A percentile compares a stretch with the other conserved stretches of the same genome.
These are phyloP conservation scores for Euphorbia tirucalli DNA, from an alignment of 345 rosid genomes.

Conservation along the genomic window DNA sequence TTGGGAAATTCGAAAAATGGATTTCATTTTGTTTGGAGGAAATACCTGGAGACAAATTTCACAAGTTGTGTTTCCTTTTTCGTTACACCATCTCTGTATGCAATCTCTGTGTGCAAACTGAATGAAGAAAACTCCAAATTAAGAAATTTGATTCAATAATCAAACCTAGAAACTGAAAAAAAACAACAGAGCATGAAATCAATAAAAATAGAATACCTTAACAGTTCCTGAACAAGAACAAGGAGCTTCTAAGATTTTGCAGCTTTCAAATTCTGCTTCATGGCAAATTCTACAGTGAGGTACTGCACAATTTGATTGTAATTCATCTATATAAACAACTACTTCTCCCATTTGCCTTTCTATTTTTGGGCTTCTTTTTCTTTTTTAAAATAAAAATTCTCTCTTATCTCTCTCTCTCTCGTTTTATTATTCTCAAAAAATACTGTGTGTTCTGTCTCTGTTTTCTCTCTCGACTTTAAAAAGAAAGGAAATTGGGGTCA, in stretches of 20 bases:
- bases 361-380: no score
- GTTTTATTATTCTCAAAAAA: slow-evolving; percentile 7
- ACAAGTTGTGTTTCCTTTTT: slow-evolving; percentile 89
- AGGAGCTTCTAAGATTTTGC: slow-evolving; percentile 73
- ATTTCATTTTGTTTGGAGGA: no score
- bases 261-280: slow-evolving; percentile 70
- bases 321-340: slow-evolving; percentile 48
- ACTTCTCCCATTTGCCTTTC: slow-evolving; percentile 55
- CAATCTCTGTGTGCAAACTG: slow-evolving; percentile 91
- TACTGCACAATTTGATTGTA: slow-evolving; percentile 28
- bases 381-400: background rate
- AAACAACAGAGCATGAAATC: background rate
- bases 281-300: slow-evolving; percentile 83
- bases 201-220: slow-evolving; percentile 49
- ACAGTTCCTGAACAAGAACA: slow-evolving; percentile 93
- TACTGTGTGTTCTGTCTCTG: background rate
- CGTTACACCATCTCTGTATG: slow-evolving; percentile 97
- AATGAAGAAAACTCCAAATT: background rate
- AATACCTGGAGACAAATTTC: slow-evolving; percentile 94
- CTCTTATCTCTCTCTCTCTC: slow-evolving; percentile 15
- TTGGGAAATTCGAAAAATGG: no score
- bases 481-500: background rate
- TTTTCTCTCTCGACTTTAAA: slow-evolving; percentile 18
- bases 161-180: background rate
- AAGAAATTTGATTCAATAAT: background rate